A percentile compares a stretch with the other conserved stretches of the same genome.
Conservation (phyloP, 2,329 filamentous ascomycete genomes). For the Phialophora verrucosa region DNA sequence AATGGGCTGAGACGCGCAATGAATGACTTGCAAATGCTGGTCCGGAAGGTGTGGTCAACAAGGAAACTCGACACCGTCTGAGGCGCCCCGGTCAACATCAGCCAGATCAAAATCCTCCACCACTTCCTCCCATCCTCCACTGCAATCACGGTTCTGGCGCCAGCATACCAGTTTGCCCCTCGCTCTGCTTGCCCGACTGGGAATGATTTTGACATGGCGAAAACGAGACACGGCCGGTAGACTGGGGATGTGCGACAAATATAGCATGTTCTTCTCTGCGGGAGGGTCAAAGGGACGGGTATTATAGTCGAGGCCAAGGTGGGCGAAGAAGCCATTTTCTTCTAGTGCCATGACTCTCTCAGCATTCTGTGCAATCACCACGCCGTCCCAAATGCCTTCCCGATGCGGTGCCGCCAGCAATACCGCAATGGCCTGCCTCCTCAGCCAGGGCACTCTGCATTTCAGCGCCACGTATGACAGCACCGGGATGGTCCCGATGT, state of each 20-base stretch:
- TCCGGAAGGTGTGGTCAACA: not conserved
- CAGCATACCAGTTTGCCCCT: not conserved
- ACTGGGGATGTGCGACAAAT: not conserved
- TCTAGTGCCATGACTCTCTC: not conserved
- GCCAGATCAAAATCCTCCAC: constrained; percentile 11
- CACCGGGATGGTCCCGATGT: constrained; percentile 1
- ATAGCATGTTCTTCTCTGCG: not conserved
- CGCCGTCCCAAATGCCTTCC: constrained; percentile 11
- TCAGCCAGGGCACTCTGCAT: constrained; percentile 11
- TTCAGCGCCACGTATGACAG: constrained; percentile 12
- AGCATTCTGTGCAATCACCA: constrained; percentile 7
- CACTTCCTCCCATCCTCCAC: constrained; percentile 7
- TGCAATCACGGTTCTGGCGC: constrained; percentile 4
- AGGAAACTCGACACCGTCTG: not conserved
- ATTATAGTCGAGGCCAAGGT: constrained; percentile 1
- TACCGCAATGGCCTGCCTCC: constrained; percentile 22
- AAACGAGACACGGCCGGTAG: constrained; percentile 4
- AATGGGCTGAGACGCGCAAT: constrained; percentile 35
- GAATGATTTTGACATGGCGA: constrained; percentile 6
- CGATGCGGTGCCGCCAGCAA: constrained; percentile 5
- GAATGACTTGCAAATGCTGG: not conserved
- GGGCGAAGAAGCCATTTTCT: constrained; percentile 9
- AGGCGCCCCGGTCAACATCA: not conserved
- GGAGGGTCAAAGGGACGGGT: constrained; percentile 5
- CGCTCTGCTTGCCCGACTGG: not conserved